These are phyloP conservation scores for Globisporangium camurandrum DNA, from an alignment of 352 stramenopile species.

Conservation along the genomic window DNA sequence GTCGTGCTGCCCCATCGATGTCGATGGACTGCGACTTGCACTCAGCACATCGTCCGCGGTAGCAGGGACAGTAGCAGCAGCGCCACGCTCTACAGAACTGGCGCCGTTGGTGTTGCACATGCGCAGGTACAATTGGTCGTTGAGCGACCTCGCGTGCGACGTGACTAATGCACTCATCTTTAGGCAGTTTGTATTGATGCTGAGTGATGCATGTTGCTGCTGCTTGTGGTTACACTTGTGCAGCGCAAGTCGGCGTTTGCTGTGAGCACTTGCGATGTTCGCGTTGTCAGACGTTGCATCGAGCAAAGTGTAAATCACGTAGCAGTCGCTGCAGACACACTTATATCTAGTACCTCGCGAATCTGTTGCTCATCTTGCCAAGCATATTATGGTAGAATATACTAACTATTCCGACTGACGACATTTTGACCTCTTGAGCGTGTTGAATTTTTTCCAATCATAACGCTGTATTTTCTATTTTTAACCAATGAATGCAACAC, in stretches of 20 bases:
- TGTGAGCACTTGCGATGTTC: too few relatives aligned
- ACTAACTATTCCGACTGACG: not conserved
- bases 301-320: constrained; percentile 80
- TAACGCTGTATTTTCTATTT: not conserved
- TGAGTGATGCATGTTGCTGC: not conserved
- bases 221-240: not conserved
- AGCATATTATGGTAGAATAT: not conserved
- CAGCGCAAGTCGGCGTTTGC: too few relatives aligned
- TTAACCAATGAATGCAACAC: not conserved
- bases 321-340: constrained; percentile 85
- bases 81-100: too few relatives aligned
- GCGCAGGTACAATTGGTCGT: constrained; percentile 44
- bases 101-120: not conserved
- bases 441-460: too few relatives aligned
- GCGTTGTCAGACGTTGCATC: constrained; percentile 71
- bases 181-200: constrained; percentile 16
- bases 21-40: too few relatives aligned
- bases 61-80: too few relatives aligned
- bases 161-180: constrained; percentile 36
- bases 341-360: constrained; percentile 76
- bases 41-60: too few relatives aligned
- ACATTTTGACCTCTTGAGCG: too few relatives aligned
- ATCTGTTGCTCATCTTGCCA: constrained; percentile 38
- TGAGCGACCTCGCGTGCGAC: constrained; percentile 35
- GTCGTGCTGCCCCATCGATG: too few relatives aligned